Evolutionary conservation across 805 yeast genomes (phyloP).

Genomic region (Starmerella etchellsii): DNA sequence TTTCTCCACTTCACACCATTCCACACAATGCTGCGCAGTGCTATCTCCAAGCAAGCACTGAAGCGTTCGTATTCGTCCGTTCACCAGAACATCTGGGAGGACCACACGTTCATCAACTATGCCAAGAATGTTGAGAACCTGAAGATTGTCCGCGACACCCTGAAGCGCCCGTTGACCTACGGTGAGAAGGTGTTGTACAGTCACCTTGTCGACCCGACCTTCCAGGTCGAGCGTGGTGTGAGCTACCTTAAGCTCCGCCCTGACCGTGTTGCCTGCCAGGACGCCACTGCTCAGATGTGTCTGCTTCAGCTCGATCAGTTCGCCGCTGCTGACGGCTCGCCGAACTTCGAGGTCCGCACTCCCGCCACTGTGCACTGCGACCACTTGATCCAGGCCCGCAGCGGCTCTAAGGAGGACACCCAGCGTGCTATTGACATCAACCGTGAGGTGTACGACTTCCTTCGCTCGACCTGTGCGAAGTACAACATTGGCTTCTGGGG

Average conservation of each 20-base stretch:
- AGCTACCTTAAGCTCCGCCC: slow-evolving; percentile 91
- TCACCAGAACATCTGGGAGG: slow-evolving; percentile 46
- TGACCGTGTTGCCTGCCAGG: slow-evolving; percentile 97
- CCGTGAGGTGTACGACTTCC: slow-evolving; percentile 89
- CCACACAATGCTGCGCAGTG: too few relatives aligned
- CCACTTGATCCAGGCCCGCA: slow-evolving; percentile 91
- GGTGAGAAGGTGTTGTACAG: slow-evolving; percentile 94
- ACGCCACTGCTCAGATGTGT: slow-evolving; percentile 98
- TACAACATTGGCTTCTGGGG: slow-evolving; percentile 98
- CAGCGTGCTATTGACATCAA: slow-evolving; percentile 75
- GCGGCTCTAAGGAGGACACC: slow-evolving; percentile 78
- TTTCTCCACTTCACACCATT: too few relatives aligned
- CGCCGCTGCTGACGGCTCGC: slow-evolving; percentile 19
- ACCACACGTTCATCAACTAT: slow-evolving; percentile 78
- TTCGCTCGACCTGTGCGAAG: slow-evolving; percentile 80
- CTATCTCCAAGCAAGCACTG: too few relatives aligned
- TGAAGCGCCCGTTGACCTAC: slow-evolving; percentile 79
- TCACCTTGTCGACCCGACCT: slow-evolving; percentile 85
- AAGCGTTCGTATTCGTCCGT: slow-evolving; percentile 76
- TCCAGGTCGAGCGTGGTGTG: slow-evolving; percentile 73
- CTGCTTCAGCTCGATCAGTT: slow-evolving; percentile 46
- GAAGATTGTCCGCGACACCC: slow-evolving; percentile 67
- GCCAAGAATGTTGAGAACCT: slow-evolving; percentile 82
- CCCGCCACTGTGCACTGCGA: slow-evolving; percentile 97
- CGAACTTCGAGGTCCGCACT: slow-evolving; percentile 66